phyloP scores from a whole-genome alignment of 306 rosid species.

The Prunus armeniaca region DNA sequence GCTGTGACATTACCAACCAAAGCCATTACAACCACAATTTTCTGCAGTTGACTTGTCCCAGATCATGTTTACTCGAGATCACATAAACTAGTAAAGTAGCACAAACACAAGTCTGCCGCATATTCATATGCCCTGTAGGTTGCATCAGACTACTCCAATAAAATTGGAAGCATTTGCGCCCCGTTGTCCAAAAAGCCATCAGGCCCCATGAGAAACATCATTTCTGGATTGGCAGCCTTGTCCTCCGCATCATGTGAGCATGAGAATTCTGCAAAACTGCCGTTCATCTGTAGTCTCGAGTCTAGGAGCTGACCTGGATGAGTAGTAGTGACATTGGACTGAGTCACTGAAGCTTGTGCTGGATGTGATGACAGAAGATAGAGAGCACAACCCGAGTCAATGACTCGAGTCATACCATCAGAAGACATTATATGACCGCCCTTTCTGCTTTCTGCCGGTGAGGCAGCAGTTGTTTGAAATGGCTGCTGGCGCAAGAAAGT shows the following conservation, averaged over 20 bases:
- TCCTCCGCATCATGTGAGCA: constrained; percentile 26
- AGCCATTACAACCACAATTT: not conserved
- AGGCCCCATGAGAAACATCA: constrained; percentile 42
- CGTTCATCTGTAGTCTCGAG: constrained; percentile 28
- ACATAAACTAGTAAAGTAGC: not conserved
- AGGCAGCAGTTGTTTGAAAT: constrained; percentile 19
- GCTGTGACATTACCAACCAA: not conserved
- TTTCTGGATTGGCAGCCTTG: constrained; percentile 33
- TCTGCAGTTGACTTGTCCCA: constrained; percentile 1
- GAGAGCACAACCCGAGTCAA: constrained; percentile 88
- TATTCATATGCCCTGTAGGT: not conserved
- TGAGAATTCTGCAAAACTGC: constrained; percentile 24
- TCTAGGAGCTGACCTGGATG: constrained; percentile 44
- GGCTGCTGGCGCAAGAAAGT: constrained; percentile 14
- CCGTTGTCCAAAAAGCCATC: constrained; percentile 42
- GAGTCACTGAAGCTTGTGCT: constrained; percentile 47
- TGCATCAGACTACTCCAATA: constrained; percentile 50
- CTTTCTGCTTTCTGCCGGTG: constrained; percentile 35
- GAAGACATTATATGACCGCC: constrained; percentile 25
- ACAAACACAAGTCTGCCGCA: not conserved
- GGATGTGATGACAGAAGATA: constrained; percentile 95
- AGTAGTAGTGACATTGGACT: constrained; percentile 28
- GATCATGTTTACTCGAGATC: not conserved
- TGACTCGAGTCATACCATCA: constrained; percentile 42
- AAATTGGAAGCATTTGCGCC: constrained; percentile 51